These are phyloP conservation scores for Heritiera fomes DNA, from an alignment of 345 rosid species.

Conservation along the genomic window DNA sequence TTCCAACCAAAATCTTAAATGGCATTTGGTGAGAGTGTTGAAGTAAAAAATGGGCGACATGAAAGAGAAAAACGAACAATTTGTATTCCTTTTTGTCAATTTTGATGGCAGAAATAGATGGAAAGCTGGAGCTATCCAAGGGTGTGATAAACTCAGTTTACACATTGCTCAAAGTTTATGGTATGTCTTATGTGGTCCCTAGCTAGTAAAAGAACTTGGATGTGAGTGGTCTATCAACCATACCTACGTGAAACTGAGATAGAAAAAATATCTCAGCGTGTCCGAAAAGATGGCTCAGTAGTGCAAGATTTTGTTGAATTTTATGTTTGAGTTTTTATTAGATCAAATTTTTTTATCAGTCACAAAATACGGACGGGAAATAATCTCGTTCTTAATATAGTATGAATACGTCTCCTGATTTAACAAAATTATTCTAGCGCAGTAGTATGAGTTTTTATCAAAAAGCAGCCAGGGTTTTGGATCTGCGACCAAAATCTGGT, in stretches of 20 bases:
- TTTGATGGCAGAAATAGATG: neutral
- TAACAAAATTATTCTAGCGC: too few relatives aligned
- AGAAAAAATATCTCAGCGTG: neutral
- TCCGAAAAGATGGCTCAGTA: too few relatives aligned
- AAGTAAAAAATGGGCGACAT: neutral
- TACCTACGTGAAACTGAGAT: neutral
- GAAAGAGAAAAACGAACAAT: neutral
- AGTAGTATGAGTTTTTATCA: neutral
- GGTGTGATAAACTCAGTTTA: neutral
- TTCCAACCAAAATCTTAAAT: neutral
- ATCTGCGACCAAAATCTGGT: neutral
- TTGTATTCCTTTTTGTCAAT: neutral
- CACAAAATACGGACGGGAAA: too few relatives aligned
- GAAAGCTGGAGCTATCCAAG: neutral
- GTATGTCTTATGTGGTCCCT: neutral
- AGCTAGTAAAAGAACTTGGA: neutral
- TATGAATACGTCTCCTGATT: too few relatives aligned
- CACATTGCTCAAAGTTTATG: neutral
- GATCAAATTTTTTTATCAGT: too few relatives aligned
- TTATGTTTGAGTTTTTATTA: too few relatives aligned
- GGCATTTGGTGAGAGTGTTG: neutral
- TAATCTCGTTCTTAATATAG: too few relatives aligned
- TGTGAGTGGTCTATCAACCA: neutral
- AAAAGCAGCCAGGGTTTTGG: neutral
- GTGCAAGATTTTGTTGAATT: too few relatives aligned